Evolutionary conservation across 1,284 basidiomycete species (phyloP), one percentile per base, ranked within the genome.

Genomic region (Earliella scabrosa): DNA sequence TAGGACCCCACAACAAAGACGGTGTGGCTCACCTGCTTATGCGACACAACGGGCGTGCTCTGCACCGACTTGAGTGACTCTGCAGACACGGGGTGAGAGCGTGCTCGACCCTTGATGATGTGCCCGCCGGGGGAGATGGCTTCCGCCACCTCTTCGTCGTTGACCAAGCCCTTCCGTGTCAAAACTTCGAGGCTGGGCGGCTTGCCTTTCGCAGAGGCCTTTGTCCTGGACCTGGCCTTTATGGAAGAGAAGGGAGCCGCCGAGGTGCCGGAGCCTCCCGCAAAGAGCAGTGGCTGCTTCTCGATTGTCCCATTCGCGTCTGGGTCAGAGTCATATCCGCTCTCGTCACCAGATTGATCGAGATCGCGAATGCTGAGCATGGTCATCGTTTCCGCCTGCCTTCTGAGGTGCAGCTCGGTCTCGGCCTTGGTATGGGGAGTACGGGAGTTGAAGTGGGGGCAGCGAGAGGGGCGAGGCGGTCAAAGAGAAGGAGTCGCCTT

Each of bases 121-220:
- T 90, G 89, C 0, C 88, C 88, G 21, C 85, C 86, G 3, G 87
- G 88, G 0, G 87, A 91, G 56, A 89, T 75, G 0, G 84, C 83
- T 62, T 87, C 86, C 2, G 78, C 85, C 23, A 88, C 73, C 52
- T 74, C 87, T 59, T 86, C 82, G 20, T 68, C 69, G 50, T 65
- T 67, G 32, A 46, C 53, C 24, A 59, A 45, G 16, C 62, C 59
- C 38, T 54, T 63, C 38, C 64, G 50, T 1, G 61, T 63, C 21
- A 61, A 44, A 7, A 63, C 11, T 2, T 64, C 62, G 18, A 65
- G 50, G 11, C 57, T 58, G 6, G 67, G 64, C 2, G 65, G 52
- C 46, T 59, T 58, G 41, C 41, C 57, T 31, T 41, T 53, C 16
- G 39, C 36, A 47, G 43, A 48, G 29, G 45, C 74, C 49, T 72